Evolutionary conservation across 2,329 filamentous ascomycete species (phyloP).

Genomic region (Colletotrichum sansevieriae): DNA sequence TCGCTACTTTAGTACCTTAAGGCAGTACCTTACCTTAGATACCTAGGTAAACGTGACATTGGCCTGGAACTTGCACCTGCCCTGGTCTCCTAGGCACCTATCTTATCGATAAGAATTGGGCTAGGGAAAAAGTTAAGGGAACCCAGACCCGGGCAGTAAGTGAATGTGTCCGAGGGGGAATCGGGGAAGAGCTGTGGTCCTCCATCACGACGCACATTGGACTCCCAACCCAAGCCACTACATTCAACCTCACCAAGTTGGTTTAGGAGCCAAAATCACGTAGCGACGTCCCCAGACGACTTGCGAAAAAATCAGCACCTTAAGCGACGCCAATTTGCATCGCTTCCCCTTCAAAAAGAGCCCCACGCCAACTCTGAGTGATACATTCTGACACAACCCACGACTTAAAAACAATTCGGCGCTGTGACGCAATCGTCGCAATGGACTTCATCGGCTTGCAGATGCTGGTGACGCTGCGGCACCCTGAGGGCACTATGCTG

Average conservation of each 20-base stretch:
- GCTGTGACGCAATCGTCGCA: conserved; percentile 43
- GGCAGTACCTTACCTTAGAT: not conserved
- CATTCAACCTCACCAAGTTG: conserved; percentile 2
- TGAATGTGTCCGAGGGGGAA: conserved; percentile 31
- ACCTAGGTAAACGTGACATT: conserved; percentile 23
- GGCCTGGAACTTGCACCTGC: conserved; percentile 21
- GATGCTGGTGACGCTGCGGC: conserved; percentile 78
- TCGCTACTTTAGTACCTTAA: not conserved
- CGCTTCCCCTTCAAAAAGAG: not conserved
- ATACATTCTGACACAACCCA: conserved; percentile 26
- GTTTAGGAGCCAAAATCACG: not conserved
- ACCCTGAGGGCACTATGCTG: conserved; percentile 73
- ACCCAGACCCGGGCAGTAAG: conserved; percentile 30
- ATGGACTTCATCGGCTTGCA: conserved; percentile 84
- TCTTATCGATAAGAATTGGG: conserved; percentile 39
- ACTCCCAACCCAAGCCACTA: conserved; percentile 17
- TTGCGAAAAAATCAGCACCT: not conserved
- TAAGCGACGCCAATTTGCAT: not conserved
- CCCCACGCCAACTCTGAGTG: conserved; percentile 2
- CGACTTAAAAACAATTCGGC: conserved; percentile 28
- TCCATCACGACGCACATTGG: conserved; percentile 29
- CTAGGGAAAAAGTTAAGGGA: conserved; percentile 39
- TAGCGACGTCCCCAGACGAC: conserved; percentile 4
- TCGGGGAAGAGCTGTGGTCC: conserved; percentile 33
- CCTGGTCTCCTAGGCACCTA: conserved; percentile 7